These are phyloP conservation scores for Colletotrichum camelliae DNA, from an alignment of 2,329 filamentous ascomycete genomes.

Conservation along the genomic window DNA sequence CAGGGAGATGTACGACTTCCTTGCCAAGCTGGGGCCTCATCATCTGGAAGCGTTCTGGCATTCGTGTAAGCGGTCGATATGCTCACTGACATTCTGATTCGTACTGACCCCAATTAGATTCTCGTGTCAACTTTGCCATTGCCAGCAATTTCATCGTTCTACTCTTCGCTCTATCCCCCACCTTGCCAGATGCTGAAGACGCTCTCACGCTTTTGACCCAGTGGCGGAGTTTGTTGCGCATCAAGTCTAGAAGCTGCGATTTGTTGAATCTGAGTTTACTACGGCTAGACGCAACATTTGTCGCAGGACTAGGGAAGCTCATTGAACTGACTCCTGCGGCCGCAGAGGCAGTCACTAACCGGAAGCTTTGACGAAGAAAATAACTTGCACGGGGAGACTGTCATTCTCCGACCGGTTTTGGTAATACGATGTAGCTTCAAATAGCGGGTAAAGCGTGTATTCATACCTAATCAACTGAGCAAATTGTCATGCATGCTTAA, in stretches of 20 bases:
- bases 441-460: not conserved
- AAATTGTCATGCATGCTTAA: accelerated
- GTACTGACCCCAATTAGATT: not conserved
- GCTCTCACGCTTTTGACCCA: not conserved
- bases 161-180: not conserved
- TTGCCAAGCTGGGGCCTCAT: not conserved
- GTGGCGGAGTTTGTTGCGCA: conserved; percentile 7
- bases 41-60: conserved; percentile 13
- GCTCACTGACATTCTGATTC: accelerated
- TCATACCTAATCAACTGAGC: not conserved
- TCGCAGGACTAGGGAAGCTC: conserved; percentile 2
- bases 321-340: not conserved
- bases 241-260: conserved; percentile 15
- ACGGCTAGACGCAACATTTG: conserved; percentile 5
- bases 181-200: not conserved
- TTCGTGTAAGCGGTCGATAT: not conserved
- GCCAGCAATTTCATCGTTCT: conserved; percentile 6
- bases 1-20: conserved; percentile 6
- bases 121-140: conserved; percentile 11
- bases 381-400: not conserved
- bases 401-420: not conserved
- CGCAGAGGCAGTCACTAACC: not conserved
- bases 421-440: not conserved
- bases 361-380: not conserved
- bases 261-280: not conserved